These are phyloP conservation scores for Amauroascus niger DNA, from an alignment of 2,329 filamentous ascomycete genomes.

Conservation along the genomic window DNA sequence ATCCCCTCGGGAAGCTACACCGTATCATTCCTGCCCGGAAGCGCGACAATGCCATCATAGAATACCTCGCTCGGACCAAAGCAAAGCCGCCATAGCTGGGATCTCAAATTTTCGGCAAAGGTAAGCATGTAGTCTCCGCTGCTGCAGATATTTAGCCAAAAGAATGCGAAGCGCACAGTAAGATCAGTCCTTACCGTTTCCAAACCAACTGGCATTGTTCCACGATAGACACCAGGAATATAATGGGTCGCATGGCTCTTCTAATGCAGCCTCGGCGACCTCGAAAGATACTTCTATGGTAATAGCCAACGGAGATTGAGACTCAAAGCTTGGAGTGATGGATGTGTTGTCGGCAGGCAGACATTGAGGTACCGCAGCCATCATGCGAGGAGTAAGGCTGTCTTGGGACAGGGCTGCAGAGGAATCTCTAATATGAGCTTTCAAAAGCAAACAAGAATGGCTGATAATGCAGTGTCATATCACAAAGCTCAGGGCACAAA, in stretches of 20 bases:
- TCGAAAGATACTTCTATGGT: neutral
- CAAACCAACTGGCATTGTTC: conserved; percentile 2
- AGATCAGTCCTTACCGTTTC: neutral
- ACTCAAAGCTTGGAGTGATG: neutral
- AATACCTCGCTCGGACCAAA: neutral
- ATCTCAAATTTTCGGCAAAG: neutral
- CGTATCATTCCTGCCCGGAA: neutral
- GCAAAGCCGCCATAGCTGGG: neutral
- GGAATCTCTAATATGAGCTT: neutral
- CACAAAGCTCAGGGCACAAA: neutral
- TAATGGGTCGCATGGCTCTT: neutral
- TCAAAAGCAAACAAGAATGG: neutral
- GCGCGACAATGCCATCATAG: conserved; percentile 1
- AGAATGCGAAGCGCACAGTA: conserved; percentile 1
- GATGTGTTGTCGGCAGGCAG: conserved; percentile 1
- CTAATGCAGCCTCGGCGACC: neutral
- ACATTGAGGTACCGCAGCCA: neutral
- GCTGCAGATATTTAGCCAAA: conserved; percentile 4
- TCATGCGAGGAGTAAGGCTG: neutral
- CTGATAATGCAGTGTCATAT: neutral
- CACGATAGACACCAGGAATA: neutral
- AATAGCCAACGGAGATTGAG: neutral
- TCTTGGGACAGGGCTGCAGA: neutral
- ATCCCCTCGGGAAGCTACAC: neutral
- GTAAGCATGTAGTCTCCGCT: conserved; percentile 1